Conservation (phyloP, 2,329 filamentous ascomycete species). For the Botrytis tulipae region DNA sequence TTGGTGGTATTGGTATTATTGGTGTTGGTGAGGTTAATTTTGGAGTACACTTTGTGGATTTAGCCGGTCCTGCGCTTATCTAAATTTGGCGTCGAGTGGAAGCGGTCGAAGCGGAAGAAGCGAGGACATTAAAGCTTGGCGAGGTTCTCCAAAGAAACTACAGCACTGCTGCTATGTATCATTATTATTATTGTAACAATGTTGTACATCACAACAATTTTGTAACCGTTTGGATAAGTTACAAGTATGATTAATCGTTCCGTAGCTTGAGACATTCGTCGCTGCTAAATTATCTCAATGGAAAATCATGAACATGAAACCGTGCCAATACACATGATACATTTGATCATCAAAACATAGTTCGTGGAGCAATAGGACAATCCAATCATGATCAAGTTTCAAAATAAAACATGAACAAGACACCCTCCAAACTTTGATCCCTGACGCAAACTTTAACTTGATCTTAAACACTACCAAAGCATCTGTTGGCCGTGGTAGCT, state of each 20-base stretch:
- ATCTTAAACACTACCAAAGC: not conserved
- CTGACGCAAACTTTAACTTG: not conserved
- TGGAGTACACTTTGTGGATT: not conserved
- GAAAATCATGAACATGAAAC: constrained; percentile 1
- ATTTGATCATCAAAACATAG: not conserved
- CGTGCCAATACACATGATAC: not conserved
- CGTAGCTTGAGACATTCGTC: not conserved
- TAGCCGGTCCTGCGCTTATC: not conserved
- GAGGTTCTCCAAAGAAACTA: not conserved
- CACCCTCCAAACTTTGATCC: not conserved
- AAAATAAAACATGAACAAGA: not conserved
- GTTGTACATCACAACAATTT: not conserved
- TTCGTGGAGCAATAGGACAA: not conserved
- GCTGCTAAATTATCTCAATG: no score
- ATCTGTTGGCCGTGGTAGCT: not conserved
- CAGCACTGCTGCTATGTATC: not conserved
- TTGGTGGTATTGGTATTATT: not conserved
- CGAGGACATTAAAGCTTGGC: not conserved
- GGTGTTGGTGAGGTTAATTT: not conserved
- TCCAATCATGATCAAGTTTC: not conserved
- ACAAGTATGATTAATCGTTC: not conserved
- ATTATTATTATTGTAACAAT: not conserved
- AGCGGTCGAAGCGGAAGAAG: not conserved
- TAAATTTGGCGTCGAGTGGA: not conserved
- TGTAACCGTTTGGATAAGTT: not conserved